These are phyloP conservation scores for Naematelia aurantialba DNA, from an alignment of 768 basidiomycete genomes.

Conservation along the genomic window DNA sequence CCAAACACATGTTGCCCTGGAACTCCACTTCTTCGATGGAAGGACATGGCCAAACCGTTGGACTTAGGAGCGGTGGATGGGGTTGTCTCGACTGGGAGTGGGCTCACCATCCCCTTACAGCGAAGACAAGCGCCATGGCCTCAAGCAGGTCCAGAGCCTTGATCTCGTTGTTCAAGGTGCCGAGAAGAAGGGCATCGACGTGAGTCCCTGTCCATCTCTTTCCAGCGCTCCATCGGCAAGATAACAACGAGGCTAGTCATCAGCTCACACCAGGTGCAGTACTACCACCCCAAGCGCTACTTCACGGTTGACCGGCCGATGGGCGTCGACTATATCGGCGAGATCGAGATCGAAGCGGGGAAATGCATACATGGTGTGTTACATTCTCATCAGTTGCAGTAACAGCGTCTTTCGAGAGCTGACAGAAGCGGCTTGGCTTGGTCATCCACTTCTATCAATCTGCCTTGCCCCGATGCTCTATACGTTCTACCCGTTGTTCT, in stretches of 20 bases:
- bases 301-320: constrained; percentile 40
- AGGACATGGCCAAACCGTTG: too few relatives aligned
- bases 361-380: constrained; percentile 47
- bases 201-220: constrained; percentile 17
- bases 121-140: constrained; percentile 43
- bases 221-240: neutral
- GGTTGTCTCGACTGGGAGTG: too few relatives aligned
- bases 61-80: too few relatives aligned
- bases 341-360: constrained; percentile 47
- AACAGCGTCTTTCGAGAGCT: neutral
- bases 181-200: constrained; percentile 38
- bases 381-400: neutral
- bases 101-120: too few relatives aligned
- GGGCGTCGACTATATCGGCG: constrained; percentile 46
- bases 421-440: too few relatives aligned
- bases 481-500: neutral
- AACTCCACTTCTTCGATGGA: too few relatives aligned
- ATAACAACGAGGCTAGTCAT: too few relatives aligned
- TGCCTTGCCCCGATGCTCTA: neutral
- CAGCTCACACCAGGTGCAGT: constrained; percentile 15
- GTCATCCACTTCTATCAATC: constrained; percentile 1
- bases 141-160: constrained; percentile 40
- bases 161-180: constrained; percentile 33
- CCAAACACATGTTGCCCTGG: neutral
- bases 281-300: constrained; percentile 45